Conservation (phyloP, 1,139 yeast species). For the Blastobotrys illinoisensis region DNA sequence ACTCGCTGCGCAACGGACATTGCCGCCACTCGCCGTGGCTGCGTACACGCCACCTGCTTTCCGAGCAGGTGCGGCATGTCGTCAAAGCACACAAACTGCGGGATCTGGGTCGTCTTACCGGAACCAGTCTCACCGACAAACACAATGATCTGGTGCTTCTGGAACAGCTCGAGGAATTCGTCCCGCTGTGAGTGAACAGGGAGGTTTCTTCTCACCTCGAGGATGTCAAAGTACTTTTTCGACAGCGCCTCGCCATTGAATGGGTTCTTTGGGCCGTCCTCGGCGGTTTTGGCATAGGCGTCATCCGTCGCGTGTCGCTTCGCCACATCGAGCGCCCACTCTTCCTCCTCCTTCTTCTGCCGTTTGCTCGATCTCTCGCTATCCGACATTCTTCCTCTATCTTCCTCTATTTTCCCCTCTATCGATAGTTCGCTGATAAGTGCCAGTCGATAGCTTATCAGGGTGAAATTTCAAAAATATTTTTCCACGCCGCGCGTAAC, state of each 20-base stretch:
- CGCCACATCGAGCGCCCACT: background rate
- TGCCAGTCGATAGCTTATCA: background rate
- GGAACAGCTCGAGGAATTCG: constrained; percentile 79
- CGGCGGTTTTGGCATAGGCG: constrained; percentile 57
- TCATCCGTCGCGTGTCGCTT: constrained; percentile 66
- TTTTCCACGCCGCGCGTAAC: background rate
- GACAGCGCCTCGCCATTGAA: constrained; percentile 66
- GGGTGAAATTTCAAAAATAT: background rate
- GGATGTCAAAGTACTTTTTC: constrained; percentile 66
- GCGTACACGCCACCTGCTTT: constrained; percentile 89
- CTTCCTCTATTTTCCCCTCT: background rate
- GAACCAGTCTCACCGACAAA: constrained; percentile 99
- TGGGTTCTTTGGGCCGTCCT: constrained; percentile 63
- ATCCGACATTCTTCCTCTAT: background rate
- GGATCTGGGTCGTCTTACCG: constrained; percentile 96
- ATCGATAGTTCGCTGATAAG: background rate
- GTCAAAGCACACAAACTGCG: constrained; percentile 90
- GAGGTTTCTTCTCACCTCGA: constrained; percentile 71
- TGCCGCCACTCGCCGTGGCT: constrained; percentile 97
- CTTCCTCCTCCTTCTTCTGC: constrained; percentile 12
- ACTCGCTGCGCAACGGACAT: constrained; percentile 97
- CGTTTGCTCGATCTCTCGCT: background rate
- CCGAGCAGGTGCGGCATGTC: constrained; percentile 82
- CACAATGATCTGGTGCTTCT: constrained; percentile 88
- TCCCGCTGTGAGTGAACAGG: constrained; percentile 94